These are phyloP conservation scores for Eucalyptus cloeziana DNA, from an alignment of 345 rosid species.

Conservation along the genomic window DNA sequence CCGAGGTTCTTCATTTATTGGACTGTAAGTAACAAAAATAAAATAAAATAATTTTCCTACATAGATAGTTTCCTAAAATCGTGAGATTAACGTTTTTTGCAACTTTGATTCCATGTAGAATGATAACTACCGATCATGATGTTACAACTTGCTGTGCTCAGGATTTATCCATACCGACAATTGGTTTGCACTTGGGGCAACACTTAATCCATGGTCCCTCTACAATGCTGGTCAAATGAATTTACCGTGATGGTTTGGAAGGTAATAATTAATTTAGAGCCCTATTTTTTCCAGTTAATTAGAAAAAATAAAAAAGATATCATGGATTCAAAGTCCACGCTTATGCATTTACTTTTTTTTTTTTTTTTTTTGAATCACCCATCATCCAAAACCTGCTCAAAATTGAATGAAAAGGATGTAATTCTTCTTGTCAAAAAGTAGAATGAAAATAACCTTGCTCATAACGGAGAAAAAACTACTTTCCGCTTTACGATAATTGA, in stretches of 20 bases:
- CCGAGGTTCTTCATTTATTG: no score
- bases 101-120: slow-evolving; percentile 17
- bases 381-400: background rate
- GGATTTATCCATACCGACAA: slow-evolving; percentile 88
- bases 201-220: slow-evolving; percentile 25
- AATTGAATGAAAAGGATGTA: background rate
- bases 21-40: no score
- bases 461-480: background rate
- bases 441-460: background rate
- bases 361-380: background rate
- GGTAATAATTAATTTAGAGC: slow-evolving; percentile 20
- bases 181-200: slow-evolving; percentile 75
- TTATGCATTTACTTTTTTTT: background rate
- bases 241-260: slow-evolving; percentile 84
- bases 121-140: slow-evolving; percentile 90
- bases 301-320: background rate
- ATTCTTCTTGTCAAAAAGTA: background rate
- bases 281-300: background rate
- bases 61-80: background rate
- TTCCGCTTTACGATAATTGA: background rate
- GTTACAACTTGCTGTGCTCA: slow-evolving; percentile 86
- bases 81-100: background rate
- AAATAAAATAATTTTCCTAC: no score
- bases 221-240: slow-evolving; percentile 73
- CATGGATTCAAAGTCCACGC: background rate